Conservation (phyloP, 257 asterid species). For the Buddleja alternifolia region DNA sequence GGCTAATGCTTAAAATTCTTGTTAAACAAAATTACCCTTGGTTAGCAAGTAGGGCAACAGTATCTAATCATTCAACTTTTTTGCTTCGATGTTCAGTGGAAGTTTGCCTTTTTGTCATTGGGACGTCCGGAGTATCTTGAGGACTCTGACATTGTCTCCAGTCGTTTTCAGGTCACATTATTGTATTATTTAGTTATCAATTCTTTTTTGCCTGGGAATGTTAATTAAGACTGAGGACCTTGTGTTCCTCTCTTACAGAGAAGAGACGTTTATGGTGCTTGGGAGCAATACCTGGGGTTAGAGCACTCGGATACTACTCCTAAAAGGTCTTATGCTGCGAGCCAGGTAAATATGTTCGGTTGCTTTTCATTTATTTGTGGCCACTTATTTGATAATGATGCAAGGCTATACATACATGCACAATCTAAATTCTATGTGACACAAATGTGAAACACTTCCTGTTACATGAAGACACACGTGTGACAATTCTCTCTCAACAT, state of each 20-base stretch:
- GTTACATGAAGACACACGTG: too few species aligned
- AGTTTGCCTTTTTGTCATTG: slow-evolving; percentile 66
- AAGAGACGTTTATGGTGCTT: slow-evolving; percentile 76
- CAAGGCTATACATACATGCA: background rate
- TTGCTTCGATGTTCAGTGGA: slow-evolving; percentile 56
- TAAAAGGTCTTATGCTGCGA: slow-evolving; percentile 63
- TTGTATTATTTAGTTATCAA: slow-evolving; percentile 20
- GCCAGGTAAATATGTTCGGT: slow-evolving; percentile 50
- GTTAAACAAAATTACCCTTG: slow-evolving; percentile 7
- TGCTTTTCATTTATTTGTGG: background rate
- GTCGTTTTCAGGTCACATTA: slow-evolving; percentile 66
- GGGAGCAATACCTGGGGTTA: slow-evolving; percentile 86
- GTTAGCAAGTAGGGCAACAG: background rate
- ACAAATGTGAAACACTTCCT: too few species aligned
- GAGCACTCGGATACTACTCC: slow-evolving; percentile 78
- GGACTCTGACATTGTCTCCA: slow-evolving; percentile 68
- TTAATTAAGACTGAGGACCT: slow-evolving; percentile 10
- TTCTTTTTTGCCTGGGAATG: slow-evolving; percentile 17
- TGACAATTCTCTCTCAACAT: too few species aligned
- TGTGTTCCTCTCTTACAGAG: slow-evolving; percentile 45
- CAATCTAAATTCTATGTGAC: too few species aligned
- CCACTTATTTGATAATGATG: background rate
- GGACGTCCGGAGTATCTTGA: slow-evolving; percentile 81
- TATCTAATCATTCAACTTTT: background rate
- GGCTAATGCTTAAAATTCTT: slow-evolving; percentile 11